Percentiles rank a stretch among this genome's conserved stretches.
Evolutionary conservation across 2,329 filamentous ascomycete species (phyloP).

Genomic region (Alternaria arbusti): DNA sequence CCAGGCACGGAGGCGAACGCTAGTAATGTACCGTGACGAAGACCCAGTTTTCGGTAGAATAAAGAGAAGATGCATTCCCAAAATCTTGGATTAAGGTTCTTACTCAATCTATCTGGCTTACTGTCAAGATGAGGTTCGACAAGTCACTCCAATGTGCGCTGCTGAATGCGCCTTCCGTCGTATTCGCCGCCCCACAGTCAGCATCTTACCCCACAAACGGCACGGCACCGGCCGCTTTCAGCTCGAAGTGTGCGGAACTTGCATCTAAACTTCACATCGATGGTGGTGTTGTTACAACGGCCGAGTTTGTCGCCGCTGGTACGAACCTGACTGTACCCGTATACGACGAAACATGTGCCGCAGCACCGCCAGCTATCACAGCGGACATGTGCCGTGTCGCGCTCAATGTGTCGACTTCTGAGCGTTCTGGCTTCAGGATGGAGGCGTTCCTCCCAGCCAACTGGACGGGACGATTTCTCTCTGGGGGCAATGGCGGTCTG

Average conservation of each 20-base stretch:
- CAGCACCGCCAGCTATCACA: slow-evolving; percentile 33
- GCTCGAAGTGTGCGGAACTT: slow-evolving; percentile 34
- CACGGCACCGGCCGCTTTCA: slow-evolving; percentile 20
- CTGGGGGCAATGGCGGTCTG: slow-evolving; percentile 50
- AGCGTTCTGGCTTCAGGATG: slow-evolving; percentile 50
- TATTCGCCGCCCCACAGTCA: slow-evolving; percentile 7
- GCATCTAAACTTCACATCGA: slow-evolving; percentile 38
- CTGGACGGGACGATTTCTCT: slow-evolving; percentile 49
- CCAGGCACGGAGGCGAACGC: not conserved
- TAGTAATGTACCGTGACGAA: not conserved
- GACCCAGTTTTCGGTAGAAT: not conserved
- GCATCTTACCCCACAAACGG: not conserved
- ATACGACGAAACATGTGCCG: slow-evolving; percentile 49
- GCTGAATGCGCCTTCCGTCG: slow-evolving; percentile 13
- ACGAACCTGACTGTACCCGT: slow-evolving; percentile 50
- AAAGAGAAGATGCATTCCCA: not conserved
- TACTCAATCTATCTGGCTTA: not conserved
- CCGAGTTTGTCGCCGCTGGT: slow-evolving; percentile 48
- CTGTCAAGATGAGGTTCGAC: slow-evolving; percentile 26
- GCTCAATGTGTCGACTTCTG: slow-evolving; percentile 49
- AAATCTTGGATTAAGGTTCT: not conserved
- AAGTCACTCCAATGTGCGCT: slow-evolving; percentile 17
- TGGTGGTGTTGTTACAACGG: slow-evolving; percentile 49
- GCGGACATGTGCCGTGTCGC: slow-evolving; percentile 52
- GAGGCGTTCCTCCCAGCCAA: slow-evolving; percentile 55